phyloP scores from a whole-genome alignment of 495 filamentous ascomycete species.

The Daldinia caldariorum region DNA sequence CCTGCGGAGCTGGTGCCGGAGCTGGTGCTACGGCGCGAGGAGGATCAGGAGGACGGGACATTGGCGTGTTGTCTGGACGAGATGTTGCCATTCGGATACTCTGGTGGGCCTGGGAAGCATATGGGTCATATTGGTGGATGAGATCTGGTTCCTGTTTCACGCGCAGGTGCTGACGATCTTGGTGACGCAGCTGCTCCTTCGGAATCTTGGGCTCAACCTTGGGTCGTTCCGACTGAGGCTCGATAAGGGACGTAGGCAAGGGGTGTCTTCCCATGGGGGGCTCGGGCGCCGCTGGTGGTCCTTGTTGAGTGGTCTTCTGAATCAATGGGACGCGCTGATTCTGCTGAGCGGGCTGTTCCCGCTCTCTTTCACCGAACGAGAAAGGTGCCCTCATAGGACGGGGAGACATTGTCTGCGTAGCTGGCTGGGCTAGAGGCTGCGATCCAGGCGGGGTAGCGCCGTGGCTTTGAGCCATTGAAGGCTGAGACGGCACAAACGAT shows the following conservation, averaged over 20 bases:
- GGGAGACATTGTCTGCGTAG: conserved; percentile 53
- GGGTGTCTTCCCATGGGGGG: conserved; percentile 42
- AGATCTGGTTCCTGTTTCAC: conserved; percentile 60
- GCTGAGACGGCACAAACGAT: conserved; percentile 39
- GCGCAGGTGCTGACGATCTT: conserved; percentile 48
- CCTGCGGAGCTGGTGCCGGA: conserved; percentile 42
- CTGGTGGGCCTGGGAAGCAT: conserved; percentile 40
- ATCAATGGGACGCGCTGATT: conserved; percentile 37
- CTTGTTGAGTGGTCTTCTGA: conserved; percentile 39
- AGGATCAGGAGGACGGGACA: conserved; percentile 56
- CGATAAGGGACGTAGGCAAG: conserved; percentile 42
- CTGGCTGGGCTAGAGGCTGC: conserved; percentile 44
- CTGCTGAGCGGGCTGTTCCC: conserved; percentile 42
- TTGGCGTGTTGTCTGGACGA: conserved; percentile 51
- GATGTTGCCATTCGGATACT: conserved; percentile 46
- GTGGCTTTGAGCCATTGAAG: conserved; percentile 37
- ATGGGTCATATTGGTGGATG: conserved; percentile 48
- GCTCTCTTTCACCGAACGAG: conserved; percentile 44
- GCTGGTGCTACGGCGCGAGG: conserved; percentile 50
- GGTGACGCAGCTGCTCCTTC: conserved; percentile 43
- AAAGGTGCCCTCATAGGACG: conserved; percentile 53
- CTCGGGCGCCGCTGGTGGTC: conserved; percentile 40
- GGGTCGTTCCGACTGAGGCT: conserved; percentile 45
- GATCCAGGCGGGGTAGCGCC: conserved; percentile 41
- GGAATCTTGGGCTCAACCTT: conserved; percentile 41